Conservation (phyloP, 163 green algal genomes). For the Chlamydomonas reinhardtii region DNA sequence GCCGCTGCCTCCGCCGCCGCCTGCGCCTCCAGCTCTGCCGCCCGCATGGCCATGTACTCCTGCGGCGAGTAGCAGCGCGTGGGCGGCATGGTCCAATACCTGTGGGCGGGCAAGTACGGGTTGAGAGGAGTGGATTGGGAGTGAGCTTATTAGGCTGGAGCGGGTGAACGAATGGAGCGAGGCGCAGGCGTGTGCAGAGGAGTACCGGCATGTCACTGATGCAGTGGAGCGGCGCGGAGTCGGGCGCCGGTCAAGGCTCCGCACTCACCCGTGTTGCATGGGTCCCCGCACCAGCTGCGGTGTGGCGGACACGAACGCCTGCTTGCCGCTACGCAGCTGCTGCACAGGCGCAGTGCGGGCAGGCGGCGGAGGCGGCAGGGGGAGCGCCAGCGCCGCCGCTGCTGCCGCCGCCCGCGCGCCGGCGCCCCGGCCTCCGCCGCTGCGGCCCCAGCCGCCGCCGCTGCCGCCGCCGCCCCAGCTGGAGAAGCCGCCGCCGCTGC, state of each 20-base stretch:
- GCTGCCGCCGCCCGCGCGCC: background rate
- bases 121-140: too few species aligned
- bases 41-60: conserved; percentile 26
- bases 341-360: background rate
- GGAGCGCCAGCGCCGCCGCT: background rate
- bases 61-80: conserved; percentile 32
- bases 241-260: too few species aligned
- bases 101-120: background rate
- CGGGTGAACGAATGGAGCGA: too few species aligned
- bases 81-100: conserved; percentile 35
- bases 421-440: too few species aligned
- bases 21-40: conserved; percentile 1
- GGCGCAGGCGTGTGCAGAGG: too few species aligned
- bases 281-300: conserved; percentile 70
- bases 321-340: conserved; percentile 74
- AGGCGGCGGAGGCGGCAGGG: background rate
- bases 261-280: conserved; percentile 13
- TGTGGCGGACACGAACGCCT: conserved; percentile 79
- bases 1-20: conserved; percentile 17
- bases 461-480: background rate
- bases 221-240: too few species aligned
- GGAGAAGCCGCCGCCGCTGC: conserved; percentile 39
- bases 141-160: too few species aligned
- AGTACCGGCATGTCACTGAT: too few species aligned
- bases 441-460: background rate